Evolutionary conservation across 306 rosid genomes (phyloP).

Genomic region (Prunus mira): DNA sequence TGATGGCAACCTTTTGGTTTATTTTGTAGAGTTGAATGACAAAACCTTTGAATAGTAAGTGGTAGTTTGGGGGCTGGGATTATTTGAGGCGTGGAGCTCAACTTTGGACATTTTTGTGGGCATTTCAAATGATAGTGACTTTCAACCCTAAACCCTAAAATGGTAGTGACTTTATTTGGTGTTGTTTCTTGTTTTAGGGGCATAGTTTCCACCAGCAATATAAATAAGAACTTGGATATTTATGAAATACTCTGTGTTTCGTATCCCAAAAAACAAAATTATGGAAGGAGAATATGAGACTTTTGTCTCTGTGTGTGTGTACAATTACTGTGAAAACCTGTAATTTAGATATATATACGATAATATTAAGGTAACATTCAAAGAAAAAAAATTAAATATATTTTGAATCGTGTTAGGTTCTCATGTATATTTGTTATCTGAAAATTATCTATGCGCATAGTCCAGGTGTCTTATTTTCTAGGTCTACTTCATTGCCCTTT

Average conservation of each 20-base stretch:
- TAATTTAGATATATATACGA: no score
- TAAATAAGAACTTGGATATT: no score
- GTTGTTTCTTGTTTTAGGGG: not conserved
- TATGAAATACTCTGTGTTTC: no score
- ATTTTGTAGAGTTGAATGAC: not conserved
- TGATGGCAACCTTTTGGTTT: not conserved
- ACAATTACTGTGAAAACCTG: no score
- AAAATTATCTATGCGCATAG: not conserved
- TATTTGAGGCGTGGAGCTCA: not conserved
- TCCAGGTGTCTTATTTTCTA: not conserved
- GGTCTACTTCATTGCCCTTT: conserved; percentile 17
- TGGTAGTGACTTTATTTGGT: not conserved
- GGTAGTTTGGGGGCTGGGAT: not conserved
- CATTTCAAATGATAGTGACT: not conserved
- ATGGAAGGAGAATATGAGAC: no score
- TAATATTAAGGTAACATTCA: no score
- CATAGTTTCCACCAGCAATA: not conserved
- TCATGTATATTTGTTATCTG: not conserved
- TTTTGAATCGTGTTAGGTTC: no score
- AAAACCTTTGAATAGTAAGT: not conserved
- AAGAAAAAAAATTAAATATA: no score
- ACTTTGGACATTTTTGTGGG: not conserved
- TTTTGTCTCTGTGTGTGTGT: no score
- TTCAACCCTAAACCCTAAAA: no score
- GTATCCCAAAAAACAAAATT: no score